Evolutionary conservation across 2,329 filamentous ascomycete genomes (phyloP).

Genomic region (Fusarium beomiforme): DNA sequence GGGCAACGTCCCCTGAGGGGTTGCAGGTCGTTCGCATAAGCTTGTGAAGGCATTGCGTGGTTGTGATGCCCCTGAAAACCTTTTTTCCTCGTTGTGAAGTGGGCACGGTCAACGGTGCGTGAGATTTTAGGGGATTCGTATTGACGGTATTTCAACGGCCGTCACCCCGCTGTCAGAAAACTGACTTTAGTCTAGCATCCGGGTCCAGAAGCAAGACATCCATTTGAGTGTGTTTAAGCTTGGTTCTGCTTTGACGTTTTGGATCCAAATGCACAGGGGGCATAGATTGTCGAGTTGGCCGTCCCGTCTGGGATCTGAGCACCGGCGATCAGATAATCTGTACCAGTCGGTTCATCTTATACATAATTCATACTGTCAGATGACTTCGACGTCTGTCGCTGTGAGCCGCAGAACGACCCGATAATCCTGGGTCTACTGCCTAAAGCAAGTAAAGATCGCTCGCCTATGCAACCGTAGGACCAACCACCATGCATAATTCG

Average conservation of each 20-base stretch:
- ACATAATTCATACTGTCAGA: neutral
- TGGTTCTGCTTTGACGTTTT: neutral
- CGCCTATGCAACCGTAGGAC: neutral
- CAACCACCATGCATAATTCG: neutral
- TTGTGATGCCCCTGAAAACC: neutral
- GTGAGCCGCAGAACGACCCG: neutral
- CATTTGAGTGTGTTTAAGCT: neutral
- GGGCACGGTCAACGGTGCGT: no score
- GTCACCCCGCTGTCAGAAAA: neutral
- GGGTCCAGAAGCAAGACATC: neutral
- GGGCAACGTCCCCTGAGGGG: neutral
- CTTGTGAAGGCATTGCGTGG: no score
- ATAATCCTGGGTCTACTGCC: neutral
- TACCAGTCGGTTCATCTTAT: fast-evolving
- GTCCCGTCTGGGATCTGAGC: neutral
- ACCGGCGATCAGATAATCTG: neutral
- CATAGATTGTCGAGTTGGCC: neutral
- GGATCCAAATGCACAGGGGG: no score
- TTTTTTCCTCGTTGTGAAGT: neutral
- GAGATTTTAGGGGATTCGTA: neutral
- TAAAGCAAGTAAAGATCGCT: neutral
- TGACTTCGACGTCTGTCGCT: neutral
- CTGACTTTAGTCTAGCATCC: neutral
- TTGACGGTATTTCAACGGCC: neutral
- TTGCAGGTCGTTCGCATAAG: neutral